Percentiles rank a stretch among this genome's conserved stretches.
Evolutionary conservation across 164 flowering plant genomes (phyloP).

Genomic region (Hamamelis virginiana): DNA sequence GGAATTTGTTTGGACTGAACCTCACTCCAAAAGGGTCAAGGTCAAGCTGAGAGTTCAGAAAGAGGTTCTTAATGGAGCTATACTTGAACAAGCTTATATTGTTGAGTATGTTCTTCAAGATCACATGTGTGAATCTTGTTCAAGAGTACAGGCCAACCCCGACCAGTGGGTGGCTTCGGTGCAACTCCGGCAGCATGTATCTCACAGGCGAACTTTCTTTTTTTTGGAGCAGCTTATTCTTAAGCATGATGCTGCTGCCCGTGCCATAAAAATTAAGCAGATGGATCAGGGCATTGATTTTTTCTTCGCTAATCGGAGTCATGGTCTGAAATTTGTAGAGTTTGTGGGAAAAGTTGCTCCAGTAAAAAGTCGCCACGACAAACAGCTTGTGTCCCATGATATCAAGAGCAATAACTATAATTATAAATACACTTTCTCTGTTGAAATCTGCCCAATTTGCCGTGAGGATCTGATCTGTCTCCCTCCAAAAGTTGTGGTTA

Average conservation of each 20-base stretch:
- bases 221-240: conserved; percentile 64
- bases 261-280: conserved; percentile 53
- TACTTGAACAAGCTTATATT: conserved; percentile 51
- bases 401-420: conserved; percentile 50
- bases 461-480: conserved; percentile 67
- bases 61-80: conserved; percentile 57
- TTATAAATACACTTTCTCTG: conserved; percentile 58
- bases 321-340: conserved; percentile 52
- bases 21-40: conserved; percentile 66
- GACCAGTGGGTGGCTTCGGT: conserved; percentile 74
- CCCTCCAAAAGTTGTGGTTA: conserved; percentile 46
- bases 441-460: conserved; percentile 60
- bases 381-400: conserved; percentile 62
- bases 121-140: conserved; percentile 59
- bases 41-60: conserved; percentile 54
- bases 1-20: conserved; percentile 68
- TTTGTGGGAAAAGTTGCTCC: conserved; percentile 60
- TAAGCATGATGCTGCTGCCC: conserved; percentile 57
- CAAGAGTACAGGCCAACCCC: conserved; percentile 61
- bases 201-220: conserved; percentile 63
- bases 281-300: conserved; percentile 61
- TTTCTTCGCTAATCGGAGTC: conserved; percentile 57
- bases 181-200: conserved; percentile 58
- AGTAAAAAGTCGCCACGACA: conserved; percentile 35
- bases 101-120: conserved; percentile 65